These are phyloP conservation scores for Haplosporangium sp. DNA, from an alignment of 371 early-diverging fungal genomes.

Conservation along the genomic window DNA sequence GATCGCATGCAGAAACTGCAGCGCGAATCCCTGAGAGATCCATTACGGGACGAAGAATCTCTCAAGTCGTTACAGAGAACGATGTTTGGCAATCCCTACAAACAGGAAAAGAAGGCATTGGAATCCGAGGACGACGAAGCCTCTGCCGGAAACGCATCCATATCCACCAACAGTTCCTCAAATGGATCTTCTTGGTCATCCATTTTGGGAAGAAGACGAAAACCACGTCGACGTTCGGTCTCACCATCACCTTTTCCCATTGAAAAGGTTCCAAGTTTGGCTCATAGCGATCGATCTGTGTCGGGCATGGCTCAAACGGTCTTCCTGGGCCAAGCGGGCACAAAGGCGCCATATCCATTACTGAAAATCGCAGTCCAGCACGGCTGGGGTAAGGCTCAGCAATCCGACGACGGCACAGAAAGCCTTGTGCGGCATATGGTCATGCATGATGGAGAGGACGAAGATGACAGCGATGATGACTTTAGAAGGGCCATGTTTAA, in stretches of 20 bases:
- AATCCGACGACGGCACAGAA: conserved; percentile 9
- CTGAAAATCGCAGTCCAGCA: conserved; percentile 34
- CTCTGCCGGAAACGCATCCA: conserved; percentile 28
- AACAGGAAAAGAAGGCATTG: conserved; percentile 50
- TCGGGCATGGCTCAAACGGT: conserved; percentile 34
- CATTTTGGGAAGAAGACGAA: conserved; percentile 43
- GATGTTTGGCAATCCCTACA: conserved; percentile 82
- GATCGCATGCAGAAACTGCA: conserved; percentile 60
- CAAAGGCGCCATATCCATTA: conserved; percentile 7
- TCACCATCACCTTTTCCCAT: conserved; percentile 48
- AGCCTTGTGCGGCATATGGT: conserved; percentile 22
- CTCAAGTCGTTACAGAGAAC: conserved; percentile 59
- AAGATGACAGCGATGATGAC: conserved; percentile 48
- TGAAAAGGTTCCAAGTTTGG: conserved; percentile 40
- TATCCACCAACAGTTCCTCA: conserved; percentile 27
- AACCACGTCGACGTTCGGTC: conserved; percentile 46
- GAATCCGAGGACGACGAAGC: conserved; percentile 52
- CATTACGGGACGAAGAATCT: conserved; percentile 71
- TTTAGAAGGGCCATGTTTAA: conserved; percentile 54
- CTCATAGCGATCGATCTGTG: conserved; percentile 27
- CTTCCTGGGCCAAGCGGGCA: conserved; percentile 17
- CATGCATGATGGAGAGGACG: conserved; percentile 55
- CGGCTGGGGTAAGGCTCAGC: conserved; percentile 28
- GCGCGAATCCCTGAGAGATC: conserved; percentile 65
- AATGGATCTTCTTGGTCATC: conserved; percentile 49